Evolutionary conservation across 441 rosid species (phyloP), one percentile per base, ranked within the genome.

Genomic region (Populus hybrid): DNA sequence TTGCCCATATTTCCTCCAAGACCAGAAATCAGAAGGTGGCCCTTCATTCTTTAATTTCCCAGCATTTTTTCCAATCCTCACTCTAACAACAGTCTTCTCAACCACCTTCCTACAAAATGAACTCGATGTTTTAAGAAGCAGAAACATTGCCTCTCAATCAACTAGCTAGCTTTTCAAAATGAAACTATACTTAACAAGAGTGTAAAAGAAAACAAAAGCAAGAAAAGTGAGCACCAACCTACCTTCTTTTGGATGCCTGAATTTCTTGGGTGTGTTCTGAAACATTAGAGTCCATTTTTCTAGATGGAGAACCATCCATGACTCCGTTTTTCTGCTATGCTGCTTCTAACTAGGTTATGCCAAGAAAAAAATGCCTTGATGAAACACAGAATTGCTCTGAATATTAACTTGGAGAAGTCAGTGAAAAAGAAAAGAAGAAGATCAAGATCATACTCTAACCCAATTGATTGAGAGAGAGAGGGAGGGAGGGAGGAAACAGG

Each of bases 1-100:
- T 74, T 95, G 98, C 7, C 99, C 99, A 77, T 95, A 95, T 74
- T 95, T 95, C 40, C 98, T 91, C 99, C 99, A 95, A 57, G 98
- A 91, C 99, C 99, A 95, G 74, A 84, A 75, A 88, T 95, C 99
- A 79, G 92, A 83, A 35, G 93, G 93, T 3, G 87, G 88, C 26
- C 90, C 90, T 81, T 91, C 92, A 73, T 81, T 85, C 86, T 90
- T 90, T 53, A 80, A 72, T 74, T 85, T 91, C 79, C 88, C 93
- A 69, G 63, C 81, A 72, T 84, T 85, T 75, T 73, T 86, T 64
- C 86, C 89, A 16, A 83, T 82, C 74, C 74, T 86, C 67, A 87
- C 92, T 67, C 71, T 86, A 50, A 90, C 86, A 71, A 91, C 90
- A 35, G 83, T 84, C 88, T 87, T 91, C 83, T 86, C 86, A 73